These are phyloP conservation scores for Sporothrix curviconia DNA, from an alignment of 2,329 filamentous ascomycete species.

Conservation along the genomic window DNA sequence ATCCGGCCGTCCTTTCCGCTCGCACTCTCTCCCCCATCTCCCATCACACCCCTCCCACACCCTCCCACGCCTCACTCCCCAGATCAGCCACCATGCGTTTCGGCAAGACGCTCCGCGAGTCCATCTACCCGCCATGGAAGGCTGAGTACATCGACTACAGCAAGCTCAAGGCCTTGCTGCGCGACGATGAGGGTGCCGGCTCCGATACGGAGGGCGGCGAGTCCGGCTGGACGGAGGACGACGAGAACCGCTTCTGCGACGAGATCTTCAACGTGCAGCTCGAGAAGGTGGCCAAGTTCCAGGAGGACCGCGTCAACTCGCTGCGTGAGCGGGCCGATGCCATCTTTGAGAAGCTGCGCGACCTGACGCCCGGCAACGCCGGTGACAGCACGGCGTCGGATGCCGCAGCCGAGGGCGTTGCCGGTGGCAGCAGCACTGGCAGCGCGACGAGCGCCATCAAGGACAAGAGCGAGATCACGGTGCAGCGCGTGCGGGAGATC, in stretches of 20 bases:
- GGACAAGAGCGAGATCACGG: constrained; percentile 40
- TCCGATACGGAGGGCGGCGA: constrained; percentile 44
- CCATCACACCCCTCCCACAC: too few relatives aligned
- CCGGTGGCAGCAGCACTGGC: too few relatives aligned
- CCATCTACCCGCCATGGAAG: constrained; percentile 81
- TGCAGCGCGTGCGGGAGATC: constrained; percentile 59
- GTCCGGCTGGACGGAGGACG: constrained; percentile 73
- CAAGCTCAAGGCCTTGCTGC: constrained; percentile 83
- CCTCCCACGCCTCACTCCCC: too few relatives aligned
- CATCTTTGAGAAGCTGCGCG: constrained; percentile 65
- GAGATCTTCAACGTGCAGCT: constrained; percentile 92
- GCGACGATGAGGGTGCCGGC: constrained; percentile 61
- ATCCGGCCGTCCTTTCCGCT: too few relatives aligned
- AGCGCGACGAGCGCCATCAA: constrained; percentile 35
- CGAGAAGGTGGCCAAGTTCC: constrained; percentile 89
- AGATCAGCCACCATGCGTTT: constrained; percentile 87
- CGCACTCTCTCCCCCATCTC: too few relatives aligned
- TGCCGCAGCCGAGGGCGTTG: background rate
- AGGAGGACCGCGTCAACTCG: constrained; percentile 63
- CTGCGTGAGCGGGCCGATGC: constrained; percentile 49
- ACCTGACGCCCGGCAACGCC: constrained; percentile 65
- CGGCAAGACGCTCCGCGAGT: constrained; percentile 75
- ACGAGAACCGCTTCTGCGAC: constrained; percentile 89
- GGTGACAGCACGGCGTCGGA: background rate
- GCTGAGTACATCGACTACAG: constrained; percentile 92